Evolutionary conservation across 805 yeast species (phyloP), one percentile per base, ranked within the genome.

Genomic region (Lipomyces orientalis): DNA sequence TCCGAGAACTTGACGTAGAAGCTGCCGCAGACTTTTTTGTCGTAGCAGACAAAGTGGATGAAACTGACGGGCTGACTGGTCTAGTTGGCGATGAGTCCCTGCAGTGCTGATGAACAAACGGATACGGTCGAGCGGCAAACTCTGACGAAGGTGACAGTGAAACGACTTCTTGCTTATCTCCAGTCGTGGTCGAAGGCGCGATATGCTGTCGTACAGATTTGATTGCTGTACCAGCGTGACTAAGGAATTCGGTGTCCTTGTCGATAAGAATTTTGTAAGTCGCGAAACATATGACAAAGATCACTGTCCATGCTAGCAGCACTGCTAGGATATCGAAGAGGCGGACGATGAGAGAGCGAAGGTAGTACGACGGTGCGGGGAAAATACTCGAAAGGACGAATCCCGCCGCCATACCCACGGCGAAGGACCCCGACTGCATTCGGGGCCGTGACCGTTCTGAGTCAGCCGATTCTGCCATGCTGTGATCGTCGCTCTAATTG

Each of bases 81-180:
- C 19, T 43, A 6, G 22, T 16, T 43, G 16, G 49, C 49, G 14
- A 37, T 16, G 43, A 16, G 12, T 37, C 43, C 14, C 22, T 43
- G 22, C 22, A 8, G 22, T 9, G 9, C 5, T 43, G 22, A 43
- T 43, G 49, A 19, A 43, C 49, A 22, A 43, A 43, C 29, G 63
- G 61, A 31, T 67, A 67, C 2, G 70, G 70, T 12, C 68, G 51
- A 5, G 70, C 70, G 2, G 70, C 66, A 46, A 33, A 58, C 19
- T 54, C 60, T 54, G 60, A 33, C 9, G 64, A 60, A 22, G 62
- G 62, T 31, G 62, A 49, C 25, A 60, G 0, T 9, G 33, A 22
- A 7, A 6, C 34, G 34, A 10, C n/a, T 14, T 52, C 34, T 12
- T 49, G n/a, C 29, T n/a, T 31, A 9, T 22, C 39, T 14, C 16